These are phyloP conservation scores for Mycena leptocephala DNA, from an alignment of 768 basidiomycete genomes.

Conservation along the genomic window DNA sequence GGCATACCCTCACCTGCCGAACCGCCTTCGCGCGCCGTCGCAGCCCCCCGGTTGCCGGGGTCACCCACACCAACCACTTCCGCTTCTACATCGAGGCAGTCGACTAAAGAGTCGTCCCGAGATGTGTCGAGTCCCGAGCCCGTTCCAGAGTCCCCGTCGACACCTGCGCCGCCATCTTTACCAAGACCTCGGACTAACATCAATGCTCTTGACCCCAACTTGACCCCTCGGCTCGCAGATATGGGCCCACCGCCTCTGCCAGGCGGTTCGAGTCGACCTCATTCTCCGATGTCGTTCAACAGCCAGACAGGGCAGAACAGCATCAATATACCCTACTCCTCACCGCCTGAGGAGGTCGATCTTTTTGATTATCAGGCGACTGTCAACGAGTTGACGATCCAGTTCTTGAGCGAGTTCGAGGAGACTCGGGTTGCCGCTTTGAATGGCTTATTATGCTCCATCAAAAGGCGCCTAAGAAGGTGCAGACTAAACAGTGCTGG, in stretches of 20 bases:
- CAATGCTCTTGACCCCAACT: conserved; percentile 34
- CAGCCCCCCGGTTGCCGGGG: conserved; percentile 56
- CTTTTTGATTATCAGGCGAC: conserved; percentile 94
- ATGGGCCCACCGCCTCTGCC: conserved; percentile 42
- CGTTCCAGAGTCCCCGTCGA: conserved; percentile 47
- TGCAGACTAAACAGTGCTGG: conserved; percentile 42
- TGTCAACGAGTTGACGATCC: conserved; percentile 92
- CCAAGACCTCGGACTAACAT: conserved; percentile 38
- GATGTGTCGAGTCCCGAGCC: conserved; percentile 68
- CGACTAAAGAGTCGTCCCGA: conserved; percentile 61
- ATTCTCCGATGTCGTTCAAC: conserved; percentile 71
- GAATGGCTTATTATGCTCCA: conserved; percentile 99
- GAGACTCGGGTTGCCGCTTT: conserved; percentile 96
- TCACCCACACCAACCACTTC: conserved; percentile 73
- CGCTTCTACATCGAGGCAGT: conserved; percentile 64
- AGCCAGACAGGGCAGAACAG: conserved; percentile 56
- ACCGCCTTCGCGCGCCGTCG: conserved; percentile 44
- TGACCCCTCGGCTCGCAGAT: conserved; percentile 51
- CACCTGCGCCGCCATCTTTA: conserved; percentile 41
- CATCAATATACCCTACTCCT: conserved; percentile 48
- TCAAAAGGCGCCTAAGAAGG: conserved; percentile 97
- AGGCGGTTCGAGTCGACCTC: conserved; percentile 67
- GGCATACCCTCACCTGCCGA: conserved; percentile 83
- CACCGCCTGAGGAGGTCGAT: conserved; percentile 70
- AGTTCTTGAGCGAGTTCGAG: conserved; percentile 96